Percentiles rank a stretch among this genome's conserved stretches.
phyloP scores from a whole-genome alignment of 2,329 filamentous ascomycete genomes.

The Fusarium proliferatum region DNA sequence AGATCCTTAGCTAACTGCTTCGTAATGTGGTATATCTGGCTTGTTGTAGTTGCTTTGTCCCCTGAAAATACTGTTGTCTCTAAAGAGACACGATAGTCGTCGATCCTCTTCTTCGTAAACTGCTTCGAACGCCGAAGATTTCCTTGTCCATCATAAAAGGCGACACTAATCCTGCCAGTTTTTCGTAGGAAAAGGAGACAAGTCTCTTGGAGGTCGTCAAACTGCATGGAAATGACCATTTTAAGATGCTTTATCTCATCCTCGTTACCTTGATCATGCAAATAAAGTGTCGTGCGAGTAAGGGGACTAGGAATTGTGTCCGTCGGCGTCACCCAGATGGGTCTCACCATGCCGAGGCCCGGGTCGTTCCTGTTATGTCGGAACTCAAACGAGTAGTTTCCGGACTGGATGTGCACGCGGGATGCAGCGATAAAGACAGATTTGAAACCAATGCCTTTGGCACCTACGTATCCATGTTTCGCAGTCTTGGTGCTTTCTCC shows the following conservation, averaged over 20 bases:
- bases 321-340: constrained; percentile 12
- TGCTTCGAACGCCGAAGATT: neutral
- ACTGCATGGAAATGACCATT: constrained; percentile 6
- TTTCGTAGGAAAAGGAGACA: constrained; percentile 30
- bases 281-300: constrained; percentile 24
- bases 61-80: neutral
- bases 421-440: constrained; percentile 28
- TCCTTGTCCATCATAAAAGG: constrained; percentile 2
- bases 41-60: neutral
- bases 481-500: constrained; percentile 28
- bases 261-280: constrained; percentile 19
- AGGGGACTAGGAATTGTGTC: neutral
- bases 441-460: constrained; percentile 36
- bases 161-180: constrained; percentile 4
- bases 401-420: constrained; percentile 29
- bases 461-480: constrained; percentile 30
- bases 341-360: constrained; percentile 24
- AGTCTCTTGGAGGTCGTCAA: constrained; percentile 8
- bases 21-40: constrained; percentile 26
- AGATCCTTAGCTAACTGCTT: neutral
- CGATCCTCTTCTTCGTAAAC: constrained; percentile 8
- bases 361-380: constrained; percentile 5
- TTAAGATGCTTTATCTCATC: constrained; percentile 1
- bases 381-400: constrained; percentile 35
- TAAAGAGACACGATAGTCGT: constrained; percentile 3